Percentiles rank a stretch among this genome's conserved stretches.
These are phyloP conservation scores for Thelephora ganbajun DNA, from an alignment of 768 basidiomycete genomes.

Conservation along the genomic window DNA sequence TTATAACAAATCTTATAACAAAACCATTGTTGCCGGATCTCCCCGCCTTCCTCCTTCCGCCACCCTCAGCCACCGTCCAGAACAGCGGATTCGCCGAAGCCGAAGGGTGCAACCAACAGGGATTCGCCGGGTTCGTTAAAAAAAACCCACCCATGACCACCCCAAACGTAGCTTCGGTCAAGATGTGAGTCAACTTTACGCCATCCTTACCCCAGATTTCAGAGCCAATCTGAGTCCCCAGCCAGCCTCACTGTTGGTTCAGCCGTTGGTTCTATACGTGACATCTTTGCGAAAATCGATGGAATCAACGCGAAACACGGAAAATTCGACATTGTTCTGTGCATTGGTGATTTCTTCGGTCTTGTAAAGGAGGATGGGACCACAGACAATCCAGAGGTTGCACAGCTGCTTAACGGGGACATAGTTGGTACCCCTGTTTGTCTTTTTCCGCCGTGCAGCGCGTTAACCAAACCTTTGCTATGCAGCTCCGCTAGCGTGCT, in stretches of 20 bases:
- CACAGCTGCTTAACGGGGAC: constrained; percentile 48
- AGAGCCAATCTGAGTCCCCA: neutral
- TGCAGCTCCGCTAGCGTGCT: constrained; percentile 77
- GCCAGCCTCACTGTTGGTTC: constrained; percentile 68
- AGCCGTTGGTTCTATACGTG: constrained; percentile 55
- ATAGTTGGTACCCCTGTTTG: constrained; percentile 37
- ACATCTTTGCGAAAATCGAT: constrained; percentile 71
- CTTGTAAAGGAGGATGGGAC: constrained; percentile 22
- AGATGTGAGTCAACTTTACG: constrained; percentile 9
- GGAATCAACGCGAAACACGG: constrained; percentile 85
- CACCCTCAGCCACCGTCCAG: no score
- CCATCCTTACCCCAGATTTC: neutral
- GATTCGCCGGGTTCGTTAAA: no score
- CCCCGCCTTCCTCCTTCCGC: no score
- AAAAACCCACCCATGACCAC: neutral
- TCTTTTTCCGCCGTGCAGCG: neutral
- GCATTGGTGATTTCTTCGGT: constrained; percentile 80
- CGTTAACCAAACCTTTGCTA: constrained; percentile 7
- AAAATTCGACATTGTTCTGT: constrained; percentile 76
- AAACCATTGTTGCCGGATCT: no score
- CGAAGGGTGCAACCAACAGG: no score
- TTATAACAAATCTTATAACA: no score
- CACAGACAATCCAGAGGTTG: constrained; percentile 33
- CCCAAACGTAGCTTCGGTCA: constrained; percentile 4
- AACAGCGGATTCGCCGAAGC: no score